These are phyloP conservation scores for Lepidium africanum DNA, from an alignment of 345 rosid species.

Conservation along the genomic window DNA sequence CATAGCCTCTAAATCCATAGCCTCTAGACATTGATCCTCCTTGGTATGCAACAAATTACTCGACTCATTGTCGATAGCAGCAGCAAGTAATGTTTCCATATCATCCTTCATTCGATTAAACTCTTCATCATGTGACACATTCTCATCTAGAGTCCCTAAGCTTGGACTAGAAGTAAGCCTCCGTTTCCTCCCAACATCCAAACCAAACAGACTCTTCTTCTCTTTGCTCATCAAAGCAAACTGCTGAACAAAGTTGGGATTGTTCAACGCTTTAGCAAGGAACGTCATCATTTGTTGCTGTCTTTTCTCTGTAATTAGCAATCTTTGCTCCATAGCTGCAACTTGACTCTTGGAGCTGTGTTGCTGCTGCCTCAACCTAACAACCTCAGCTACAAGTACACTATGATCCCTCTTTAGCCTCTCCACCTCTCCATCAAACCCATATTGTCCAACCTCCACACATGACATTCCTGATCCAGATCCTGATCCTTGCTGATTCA, in stretches of 20 bases:
- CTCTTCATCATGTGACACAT: slow-evolving; percentile 1
- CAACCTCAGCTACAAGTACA: slow-evolving; percentile 49
- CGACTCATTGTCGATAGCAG: slow-evolving; percentile 41
- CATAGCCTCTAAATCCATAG: slow-evolving; percentile 38
- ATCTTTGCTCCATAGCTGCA: slow-evolving; percentile 44
- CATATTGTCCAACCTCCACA: slow-evolving; percentile 60
- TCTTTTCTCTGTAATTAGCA: slow-evolving; percentile 48
- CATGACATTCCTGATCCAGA: slow-evolving; percentile 45
- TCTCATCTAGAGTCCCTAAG: slow-evolving; percentile 38
- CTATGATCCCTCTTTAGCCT: slow-evolving; percentile 52
- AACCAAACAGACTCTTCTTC: slow-evolving; percentile 31
- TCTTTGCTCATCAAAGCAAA: slow-evolving; percentile 35
- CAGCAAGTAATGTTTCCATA: slow-evolving; percentile 44
- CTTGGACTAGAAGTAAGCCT: slow-evolving; percentile 47
- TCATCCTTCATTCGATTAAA: slow-evolving; percentile 30
- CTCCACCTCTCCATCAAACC: slow-evolving; percentile 54
- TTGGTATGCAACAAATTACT: slow-evolving; percentile 26
- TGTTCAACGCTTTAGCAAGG: slow-evolving; percentile 59
- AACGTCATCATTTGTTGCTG: slow-evolving; percentile 74
- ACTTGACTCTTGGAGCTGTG: slow-evolving; percentile 47
- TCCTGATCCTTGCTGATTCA: slow-evolving; percentile 37
- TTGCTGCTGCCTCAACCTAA: slow-evolving; percentile 61
- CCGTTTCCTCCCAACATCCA: slow-evolving; percentile 46
- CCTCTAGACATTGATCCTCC: slow-evolving; percentile 30
- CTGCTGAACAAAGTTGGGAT: slow-evolving; percentile 46